A percentile compares a stretch with the other conserved stretches of the same genome.
These are phyloP conservation scores for Sclerotinia trifoliorum DNA, from an alignment of 2,329 filamentous ascomycete genomes.

Conservation along the genomic window DNA sequence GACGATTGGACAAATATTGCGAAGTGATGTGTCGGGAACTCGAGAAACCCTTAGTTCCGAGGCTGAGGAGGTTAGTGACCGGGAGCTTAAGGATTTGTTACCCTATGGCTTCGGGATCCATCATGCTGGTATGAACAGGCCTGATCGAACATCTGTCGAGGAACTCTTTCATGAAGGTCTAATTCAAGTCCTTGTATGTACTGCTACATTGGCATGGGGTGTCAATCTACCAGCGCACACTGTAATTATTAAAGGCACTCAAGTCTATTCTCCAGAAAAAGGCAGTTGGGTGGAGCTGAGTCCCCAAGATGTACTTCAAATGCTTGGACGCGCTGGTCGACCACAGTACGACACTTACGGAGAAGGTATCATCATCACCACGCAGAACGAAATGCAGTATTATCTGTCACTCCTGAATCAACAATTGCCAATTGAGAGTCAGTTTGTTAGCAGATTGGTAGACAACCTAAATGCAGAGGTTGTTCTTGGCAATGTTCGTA, in stretches of 20 bases:
- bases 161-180: conserved; percentile 89
- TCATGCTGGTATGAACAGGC: conserved; percentile 93
- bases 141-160: conserved; percentile 93
- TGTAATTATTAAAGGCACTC: conserved; percentile 97
- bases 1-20: conserved; percentile 92
- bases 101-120: conserved; percentile 98
- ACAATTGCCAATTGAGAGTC: conserved; percentile 95
- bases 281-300: conserved; percentile 98
- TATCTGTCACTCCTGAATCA: conserved; percentile 96
- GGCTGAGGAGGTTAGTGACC: conserved; percentile 76
- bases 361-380: conserved; percentile 98
- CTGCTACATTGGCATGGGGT: conserved; percentile 97
- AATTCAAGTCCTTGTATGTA: conserved; percentile 94
- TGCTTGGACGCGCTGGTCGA: conserved; percentile 94
- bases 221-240: conserved; percentile 97
- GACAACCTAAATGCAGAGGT: conserved; percentile 97
- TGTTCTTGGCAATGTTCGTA: conserved; percentile 89
- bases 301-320: conserved; percentile 95
- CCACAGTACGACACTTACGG: conserved; percentile 97
- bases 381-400: conserved; percentile 92
- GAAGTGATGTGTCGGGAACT: conserved; percentile 80
- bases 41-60: conserved; percentile 86
- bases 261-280: conserved; percentile 97
- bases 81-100: conserved; percentile 87
- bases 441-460: conserved; percentile 86